Evolutionary conservation across 352 stramenopile genomes (phyloP).

Genomic region (Ophiocytium majus): DNA sequence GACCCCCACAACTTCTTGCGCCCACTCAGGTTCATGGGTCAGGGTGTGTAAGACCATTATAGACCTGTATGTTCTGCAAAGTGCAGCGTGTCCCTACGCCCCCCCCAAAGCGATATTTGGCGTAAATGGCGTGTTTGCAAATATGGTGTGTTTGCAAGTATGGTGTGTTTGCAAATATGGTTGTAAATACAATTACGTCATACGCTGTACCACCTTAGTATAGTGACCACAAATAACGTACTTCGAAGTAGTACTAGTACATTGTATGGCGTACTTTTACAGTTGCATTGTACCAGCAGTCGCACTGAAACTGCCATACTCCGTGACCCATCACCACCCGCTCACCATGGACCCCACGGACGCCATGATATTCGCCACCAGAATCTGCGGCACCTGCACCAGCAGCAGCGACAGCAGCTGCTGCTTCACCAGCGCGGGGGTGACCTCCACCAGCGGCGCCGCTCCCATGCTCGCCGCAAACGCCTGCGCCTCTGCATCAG

Average conservation of each 20-base stretch:
- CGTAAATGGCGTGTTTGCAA: too few relatives aligned
- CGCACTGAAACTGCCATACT: background rate
- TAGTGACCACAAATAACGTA: background rate
- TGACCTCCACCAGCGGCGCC: background rate
- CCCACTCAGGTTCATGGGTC: too few relatives aligned
- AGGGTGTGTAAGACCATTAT: too few relatives aligned
- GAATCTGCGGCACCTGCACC: background rate
- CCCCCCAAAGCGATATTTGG: too few relatives aligned
- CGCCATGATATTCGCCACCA: background rate
- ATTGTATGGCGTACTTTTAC: background rate
- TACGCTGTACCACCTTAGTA: background rate
- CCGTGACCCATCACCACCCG: background rate
- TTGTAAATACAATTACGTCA: background rate
- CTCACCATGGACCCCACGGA: slow-evolving; percentile 12
- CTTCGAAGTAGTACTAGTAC: background rate
- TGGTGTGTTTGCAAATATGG: background rate
- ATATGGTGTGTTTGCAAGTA: background rate
- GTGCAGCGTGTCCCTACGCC: too few relatives aligned
- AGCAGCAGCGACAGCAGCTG: background rate
- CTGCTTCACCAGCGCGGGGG: background rate
- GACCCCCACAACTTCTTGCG: too few relatives aligned
- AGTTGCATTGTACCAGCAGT: background rate
- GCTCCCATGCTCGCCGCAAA: background rate
- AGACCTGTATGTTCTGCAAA: too few relatives aligned
- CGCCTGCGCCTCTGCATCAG: background rate